Conservation (phyloP, 2,329 filamentous ascomycete genomes). For the Colletotrichum noveboracense region DNA sequence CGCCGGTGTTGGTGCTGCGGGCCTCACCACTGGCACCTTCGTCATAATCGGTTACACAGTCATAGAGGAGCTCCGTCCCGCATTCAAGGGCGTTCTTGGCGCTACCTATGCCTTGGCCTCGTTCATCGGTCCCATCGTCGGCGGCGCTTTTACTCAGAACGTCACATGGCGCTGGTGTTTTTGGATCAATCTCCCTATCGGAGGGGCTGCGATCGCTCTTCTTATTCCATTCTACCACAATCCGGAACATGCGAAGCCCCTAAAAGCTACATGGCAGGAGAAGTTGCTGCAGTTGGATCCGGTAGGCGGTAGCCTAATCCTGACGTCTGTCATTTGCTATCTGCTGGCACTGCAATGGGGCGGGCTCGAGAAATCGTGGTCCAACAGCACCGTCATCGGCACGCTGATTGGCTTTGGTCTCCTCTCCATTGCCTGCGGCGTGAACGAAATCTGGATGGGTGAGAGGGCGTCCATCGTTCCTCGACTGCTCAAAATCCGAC, state of each 20-base stretch:
- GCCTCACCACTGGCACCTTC: conserved; percentile 36
- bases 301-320: conserved; percentile 47
- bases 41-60: conserved; percentile 36
- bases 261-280: conserved; percentile 23
- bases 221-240: conserved; percentile 26
- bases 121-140: conserved; percentile 36
- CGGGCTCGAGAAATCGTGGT: conserved; percentile 48
- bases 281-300: conserved; percentile 35
- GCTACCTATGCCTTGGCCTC: conserved; percentile 36
- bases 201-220: conserved; percentile 30
- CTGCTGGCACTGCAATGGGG: conserved; percentile 54
- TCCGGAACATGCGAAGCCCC: conserved; percentile 21
- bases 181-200: conserved; percentile 27
- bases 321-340: conserved; percentile 47
- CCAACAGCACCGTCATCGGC: conserved; percentile 46
- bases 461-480: conserved; percentile 50
- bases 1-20: not conserved
- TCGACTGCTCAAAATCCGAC: conserved; percentile 45
- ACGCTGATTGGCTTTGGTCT: conserved; percentile 31
- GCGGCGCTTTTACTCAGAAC: conserved; percentile 37
- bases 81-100: conserved; percentile 36
- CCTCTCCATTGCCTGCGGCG: conserved; percentile 34
- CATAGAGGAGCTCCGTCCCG: conserved; percentile 26
- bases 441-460: conserved; percentile 47
- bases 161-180: conserved; percentile 24